Evolutionary conservation across 1,284 basidiomycete species (phyloP), one percentile per base, ranked within the genome.

Genomic region (Hemileia vastatrix): DNA sequence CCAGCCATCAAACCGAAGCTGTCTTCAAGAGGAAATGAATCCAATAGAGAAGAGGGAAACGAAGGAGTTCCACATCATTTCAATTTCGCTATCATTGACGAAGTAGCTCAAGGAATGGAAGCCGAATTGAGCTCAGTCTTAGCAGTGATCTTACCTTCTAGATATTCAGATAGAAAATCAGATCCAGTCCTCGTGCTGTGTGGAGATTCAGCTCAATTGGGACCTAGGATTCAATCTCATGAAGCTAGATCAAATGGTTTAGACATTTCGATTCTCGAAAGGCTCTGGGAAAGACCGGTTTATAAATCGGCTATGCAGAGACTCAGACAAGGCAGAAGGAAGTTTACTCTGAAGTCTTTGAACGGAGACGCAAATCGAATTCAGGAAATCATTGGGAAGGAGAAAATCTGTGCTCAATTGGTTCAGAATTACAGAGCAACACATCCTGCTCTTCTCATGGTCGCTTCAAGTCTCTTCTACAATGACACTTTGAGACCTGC

Each of bases 21-120:
- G 8, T 15, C 11, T 15, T 47, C 31, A 33, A 27, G 32, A 36
- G 15, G 19, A 9, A 40, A 31, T 3, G 43, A 33, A 56, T 18
- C 51, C 33, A 21, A 36, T 54, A 9, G 49, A 13, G 31, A 27
- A 8, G 56, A 57, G 45, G 3, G 57, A 62, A 13, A 49, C 45
- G 47, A 50, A 49, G 32, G 18, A n/a, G 11, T 61, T 15, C n/a
- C 18, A 13, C 74, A 68, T 11, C 77, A 78, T 54, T 79, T 77
- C 68, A 75, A 72, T 3, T 75, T 75, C 68, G 69, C 78, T 6
- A 59, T 79, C 3, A 66, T 78, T 18, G 78, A 79, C 63, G 78
- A 79, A 66, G 77, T 77, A 0, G 77, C 67, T 6, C 78, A 79
- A 70, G 75, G 72, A 1, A 73, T 71, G 6, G 78, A 79, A 62